A percentile compares a stretch with the other conserved stretches of the same genome.
Conservation (phyloP, 148 eudicot species). For the Salicornia ramosissima region DNA sequence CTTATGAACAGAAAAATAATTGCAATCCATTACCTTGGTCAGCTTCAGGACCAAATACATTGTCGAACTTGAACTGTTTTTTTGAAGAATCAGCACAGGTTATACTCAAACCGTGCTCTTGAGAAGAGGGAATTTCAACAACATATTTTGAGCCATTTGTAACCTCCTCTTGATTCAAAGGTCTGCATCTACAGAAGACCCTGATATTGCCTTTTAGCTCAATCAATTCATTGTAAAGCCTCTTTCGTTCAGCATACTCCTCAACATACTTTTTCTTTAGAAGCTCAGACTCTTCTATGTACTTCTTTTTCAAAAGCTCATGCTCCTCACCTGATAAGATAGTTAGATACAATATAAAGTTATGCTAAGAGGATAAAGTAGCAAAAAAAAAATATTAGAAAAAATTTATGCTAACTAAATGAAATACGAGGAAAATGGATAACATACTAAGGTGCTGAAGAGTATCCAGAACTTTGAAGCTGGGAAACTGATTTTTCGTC, state of each 20-base stretch:
- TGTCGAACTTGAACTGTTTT: slow-evolving; percentile 94
- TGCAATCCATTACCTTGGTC: slow-evolving; percentile 56
- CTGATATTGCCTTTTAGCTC: slow-evolving; percentile 97
- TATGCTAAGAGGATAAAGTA: not conserved
- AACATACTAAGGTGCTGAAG: slow-evolving; percentile 67
- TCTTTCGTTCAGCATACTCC: slow-evolving; percentile 66
- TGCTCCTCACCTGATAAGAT: slow-evolving; percentile 56
- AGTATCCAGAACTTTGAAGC: slow-evolving; percentile 58
- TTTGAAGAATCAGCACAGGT: slow-evolving; percentile 66
- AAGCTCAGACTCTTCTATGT: slow-evolving; percentile 48
- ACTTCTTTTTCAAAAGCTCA: slow-evolving; percentile 59
- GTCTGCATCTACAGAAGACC: slow-evolving; percentile 93
- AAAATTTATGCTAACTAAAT: too few species aligned
- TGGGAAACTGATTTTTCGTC: slow-evolving; percentile 52
- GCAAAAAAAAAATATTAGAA: too few species aligned
- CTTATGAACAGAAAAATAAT: not conserved
- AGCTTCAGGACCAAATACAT: slow-evolving; percentile 72
- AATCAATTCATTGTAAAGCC: slow-evolving; percentile 90
- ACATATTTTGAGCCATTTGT: slow-evolving; percentile 51
- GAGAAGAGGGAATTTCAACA: slow-evolving; percentile 65
- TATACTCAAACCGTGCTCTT: slow-evolving; percentile 71
- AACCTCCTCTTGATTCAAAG: slow-evolving; percentile 61
- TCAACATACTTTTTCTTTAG: slow-evolving; percentile 64
- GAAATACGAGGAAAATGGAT: not conserved
- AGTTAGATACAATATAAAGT: not conserved